phyloP scores from a whole-genome alignment of 2,329 filamentous ascomycete species.

The Aureobasidium sp. region DNA sequence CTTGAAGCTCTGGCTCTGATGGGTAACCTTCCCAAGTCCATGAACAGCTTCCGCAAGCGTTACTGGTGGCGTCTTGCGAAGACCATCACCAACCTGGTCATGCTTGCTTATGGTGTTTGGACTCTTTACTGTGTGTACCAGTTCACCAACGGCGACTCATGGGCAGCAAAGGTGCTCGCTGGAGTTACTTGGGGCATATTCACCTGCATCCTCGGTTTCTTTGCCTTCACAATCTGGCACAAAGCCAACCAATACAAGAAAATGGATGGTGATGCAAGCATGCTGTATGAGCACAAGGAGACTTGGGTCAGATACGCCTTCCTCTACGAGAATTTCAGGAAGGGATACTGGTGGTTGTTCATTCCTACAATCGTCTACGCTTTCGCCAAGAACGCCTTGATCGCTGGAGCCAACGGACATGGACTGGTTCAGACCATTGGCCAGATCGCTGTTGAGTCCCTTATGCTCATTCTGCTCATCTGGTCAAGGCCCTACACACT shows the following conservation, averaged over 20 bases:
- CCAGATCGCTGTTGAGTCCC: slow-evolving; percentile 69
- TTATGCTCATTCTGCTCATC: slow-evolving; percentile 70
- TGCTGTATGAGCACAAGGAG: slow-evolving; percentile 79
- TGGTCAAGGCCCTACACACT: slow-evolving; percentile 83
- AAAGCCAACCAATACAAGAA: slow-evolving; percentile 67
- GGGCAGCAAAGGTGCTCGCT: slow-evolving; percentile 79
- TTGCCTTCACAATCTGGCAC: slow-evolving; percentile 72
- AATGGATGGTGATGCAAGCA: slow-evolving; percentile 60
- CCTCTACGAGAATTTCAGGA: slow-evolving; percentile 95
- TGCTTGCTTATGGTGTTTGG: slow-evolving; percentile 91
- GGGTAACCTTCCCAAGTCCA: slow-evolving; percentile 69
- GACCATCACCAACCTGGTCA: slow-evolving; percentile 79
- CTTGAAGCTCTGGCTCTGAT: slow-evolving; percentile 88
- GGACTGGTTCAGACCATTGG: slow-evolving; percentile 72
- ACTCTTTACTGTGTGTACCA: slow-evolving; percentile 94
- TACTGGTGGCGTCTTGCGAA: slow-evolving; percentile 92
- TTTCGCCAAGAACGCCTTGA: slow-evolving; percentile 77
- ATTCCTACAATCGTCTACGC: slow-evolving; percentile 82
- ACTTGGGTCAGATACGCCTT: slow-evolving; percentile 93
- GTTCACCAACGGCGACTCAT: slow-evolving; percentile 87
- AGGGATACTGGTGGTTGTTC: slow-evolving; percentile 95
- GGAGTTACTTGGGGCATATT: slow-evolving; percentile 73
- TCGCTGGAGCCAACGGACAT: slow-evolving; percentile 77
- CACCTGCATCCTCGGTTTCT: slow-evolving; percentile 71
- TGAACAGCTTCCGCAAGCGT: slow-evolving; percentile 81